Evolutionary conservation across 306 rosid genomes (phyloP).

Genomic region (Glycine latifolia): DNA sequence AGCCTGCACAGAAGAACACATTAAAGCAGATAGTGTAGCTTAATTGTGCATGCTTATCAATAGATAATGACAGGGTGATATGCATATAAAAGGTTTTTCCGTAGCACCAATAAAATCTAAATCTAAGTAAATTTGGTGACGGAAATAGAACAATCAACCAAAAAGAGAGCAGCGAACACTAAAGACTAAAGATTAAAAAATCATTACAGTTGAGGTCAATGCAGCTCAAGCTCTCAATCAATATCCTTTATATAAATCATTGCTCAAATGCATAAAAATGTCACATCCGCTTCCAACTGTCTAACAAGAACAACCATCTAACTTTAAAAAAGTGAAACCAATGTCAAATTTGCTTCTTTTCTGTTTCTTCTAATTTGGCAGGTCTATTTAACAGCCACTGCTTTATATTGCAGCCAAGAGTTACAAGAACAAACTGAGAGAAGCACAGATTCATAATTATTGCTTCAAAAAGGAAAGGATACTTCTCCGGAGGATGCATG

Average conservation of each 20-base stretch:
- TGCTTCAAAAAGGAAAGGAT: constrained; percentile 91
- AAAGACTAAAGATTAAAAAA: constrained; percentile 4
- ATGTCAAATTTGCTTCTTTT: constrained; percentile 68
- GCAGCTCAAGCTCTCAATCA: constrained; percentile 43
- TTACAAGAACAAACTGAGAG: constrained; percentile 75
- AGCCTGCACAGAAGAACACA: not conserved
- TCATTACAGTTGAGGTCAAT: constrained; percentile 37
- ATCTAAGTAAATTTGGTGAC: constrained; percentile 8
- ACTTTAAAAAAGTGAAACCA: not conserved
- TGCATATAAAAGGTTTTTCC: not conserved
- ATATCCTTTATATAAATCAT: not conserved
- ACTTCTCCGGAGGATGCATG: constrained; percentile 71
- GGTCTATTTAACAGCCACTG: constrained; percentile 72
- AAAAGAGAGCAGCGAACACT: not conserved
- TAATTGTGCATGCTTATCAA: not conserved
- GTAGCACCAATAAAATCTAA: constrained; percentile 2
- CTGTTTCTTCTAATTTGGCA: constrained; percentile 51
- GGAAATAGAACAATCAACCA: constrained; percentile 10
- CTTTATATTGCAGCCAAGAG: constrained; percentile 69
- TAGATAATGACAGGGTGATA: not conserved
- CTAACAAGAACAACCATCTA: constrained; percentile 25
- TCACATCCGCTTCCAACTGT: constrained; percentile 37
- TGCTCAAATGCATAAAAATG: constrained; percentile 17
- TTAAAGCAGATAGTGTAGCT: constrained; percentile 11
- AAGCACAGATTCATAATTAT: constrained; percentile 84